These are phyloP conservation scores for Populus euphratica DNA, from an alignment of 345 rosid species.

Conservation along the genomic window DNA sequence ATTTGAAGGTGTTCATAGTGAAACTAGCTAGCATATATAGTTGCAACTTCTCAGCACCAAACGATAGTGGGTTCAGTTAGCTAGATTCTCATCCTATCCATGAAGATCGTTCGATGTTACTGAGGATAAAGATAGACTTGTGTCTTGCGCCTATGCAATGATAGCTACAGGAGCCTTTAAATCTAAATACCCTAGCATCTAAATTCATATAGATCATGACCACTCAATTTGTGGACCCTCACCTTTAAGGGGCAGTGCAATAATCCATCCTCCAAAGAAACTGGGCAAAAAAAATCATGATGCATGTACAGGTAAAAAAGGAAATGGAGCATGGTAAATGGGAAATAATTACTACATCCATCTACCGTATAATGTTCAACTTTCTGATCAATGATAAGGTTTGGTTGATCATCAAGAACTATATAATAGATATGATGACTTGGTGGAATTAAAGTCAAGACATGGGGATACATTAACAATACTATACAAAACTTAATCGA, in stretches of 20 bases:
- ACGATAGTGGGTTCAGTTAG: neutral
- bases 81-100: neutral
- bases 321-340: neutral
- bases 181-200: neutral
- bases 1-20: neutral
- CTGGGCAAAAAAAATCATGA: neutral
- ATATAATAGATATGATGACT: neutral
- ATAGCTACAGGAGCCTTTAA: constrained; percentile 1
- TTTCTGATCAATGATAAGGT: constrained; percentile 12
- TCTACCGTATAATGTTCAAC: neutral
- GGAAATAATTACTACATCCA: neutral
- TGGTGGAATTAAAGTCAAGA: constrained; percentile 22
- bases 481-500: constrained; percentile 10
- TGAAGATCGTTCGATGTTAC: neutral
- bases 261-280: constrained; percentile 11
- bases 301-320: neutral
- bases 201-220: neutral
- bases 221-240: constrained; percentile 18
- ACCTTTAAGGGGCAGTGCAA: neutral
- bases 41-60: neutral
- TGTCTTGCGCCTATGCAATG: neutral
- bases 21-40: neutral
- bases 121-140: constrained; percentile 1
- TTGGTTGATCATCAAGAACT: constrained; percentile 6
- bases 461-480: constrained; percentile 8